Conservation (phyloP, 345 rosid species). For the Citrus glauca region DNA sequence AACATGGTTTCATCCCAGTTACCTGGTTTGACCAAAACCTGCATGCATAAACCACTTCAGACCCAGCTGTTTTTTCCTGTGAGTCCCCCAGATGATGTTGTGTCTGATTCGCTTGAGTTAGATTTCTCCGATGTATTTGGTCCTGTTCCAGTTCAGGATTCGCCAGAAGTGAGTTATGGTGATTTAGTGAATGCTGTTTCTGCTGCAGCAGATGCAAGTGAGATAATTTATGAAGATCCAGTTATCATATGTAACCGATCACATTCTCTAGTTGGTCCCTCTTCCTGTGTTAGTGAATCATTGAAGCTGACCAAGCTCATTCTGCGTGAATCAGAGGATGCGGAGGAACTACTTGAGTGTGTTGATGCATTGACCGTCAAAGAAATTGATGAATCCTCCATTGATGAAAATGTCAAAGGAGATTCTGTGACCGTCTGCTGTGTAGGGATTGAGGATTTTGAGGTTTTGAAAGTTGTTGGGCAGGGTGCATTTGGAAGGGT, state of each 20-base stretch:
- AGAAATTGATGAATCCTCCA: conserved; percentile 34
- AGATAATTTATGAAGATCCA: conserved; percentile 60
- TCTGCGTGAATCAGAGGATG: conserved; percentile 42
- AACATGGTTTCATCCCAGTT: conserved; percentile 58
- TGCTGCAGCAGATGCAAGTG: conserved; percentile 30
- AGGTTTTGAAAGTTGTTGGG: conserved; percentile 85
- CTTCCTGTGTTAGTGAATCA: conserved; percentile 55
- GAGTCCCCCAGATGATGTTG: conserved; percentile 38
- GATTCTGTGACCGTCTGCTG: conserved; percentile 19
- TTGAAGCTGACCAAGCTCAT: conserved; percentile 62
- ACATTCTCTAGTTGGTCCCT: conserved; percentile 90
- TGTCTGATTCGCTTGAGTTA: conserved; percentile 48
- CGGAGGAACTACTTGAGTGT: conserved; percentile 43
- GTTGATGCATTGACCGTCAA: conserved; percentile 23
- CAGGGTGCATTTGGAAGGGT: conserved; percentile 97
- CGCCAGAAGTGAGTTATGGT: conserved; percentile 25
- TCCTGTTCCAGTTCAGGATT: conserved; percentile 42
- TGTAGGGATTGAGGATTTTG: conserved; percentile 83
- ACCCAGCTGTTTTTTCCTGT: conserved; percentile 34
- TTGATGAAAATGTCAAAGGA: conserved; percentile 24
- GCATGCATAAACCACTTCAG: conserved; percentile 26
- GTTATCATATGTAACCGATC: conserved; percentile 69
- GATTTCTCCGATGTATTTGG: conserved; percentile 80
- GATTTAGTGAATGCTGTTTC: conserved; percentile 25
- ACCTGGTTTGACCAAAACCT: conserved; percentile 30